Evolutionary conservation across 345 rosid genomes (phyloP), one percentile per base, ranked within the genome.

Genomic region (Draba incana): DNA sequence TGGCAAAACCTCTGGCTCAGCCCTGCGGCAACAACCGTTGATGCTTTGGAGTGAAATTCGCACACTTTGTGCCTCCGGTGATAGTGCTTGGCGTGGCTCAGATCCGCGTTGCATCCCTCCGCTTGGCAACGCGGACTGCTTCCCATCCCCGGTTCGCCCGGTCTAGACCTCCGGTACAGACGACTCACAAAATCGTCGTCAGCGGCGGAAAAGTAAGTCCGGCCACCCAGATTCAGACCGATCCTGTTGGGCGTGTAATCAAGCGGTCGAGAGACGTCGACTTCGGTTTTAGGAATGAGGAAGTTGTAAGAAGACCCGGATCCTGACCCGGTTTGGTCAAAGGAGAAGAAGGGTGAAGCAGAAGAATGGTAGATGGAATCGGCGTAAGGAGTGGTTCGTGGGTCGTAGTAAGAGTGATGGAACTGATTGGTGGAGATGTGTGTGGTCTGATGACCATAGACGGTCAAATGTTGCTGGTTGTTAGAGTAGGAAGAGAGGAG

Each of bases 1-100:
- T 94, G 99, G 83, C 99, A 94, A 85, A 94, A 94, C 28, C 99
- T 90, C 82, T 94, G 99, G 75, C 96, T 90, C 63, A 87, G 71
- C 6, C 99, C 96, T 72, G 89, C 89, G 4, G 96, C 85, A 6
- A 88, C 77, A 43, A 90, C 99, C 2, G 96, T 88, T 5, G 99
- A 81, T 1, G 99, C 94, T 57, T 94, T 94, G 16, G 99, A 94
- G 80, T 94, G 99, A 67, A 82, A 94, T 75, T 94, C 99, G 53
- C 99, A 94, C 37, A 94, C 99, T 77, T 94, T 94, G 64, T 94
- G 99, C 61, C 99, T 85, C 37, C 99, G 83, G 72, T 94, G 99
- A 79, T 94, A 94, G 81, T 94, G 99, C 75, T 94, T 94, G 1
- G 96, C 83, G 82, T 87, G 92, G 46, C 84, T 86, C 53, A 94